Base-by-base conservation (phyloP, 2,329 filamentous ascomycete genomes). In the Hypomyces rosellus region DNA sequence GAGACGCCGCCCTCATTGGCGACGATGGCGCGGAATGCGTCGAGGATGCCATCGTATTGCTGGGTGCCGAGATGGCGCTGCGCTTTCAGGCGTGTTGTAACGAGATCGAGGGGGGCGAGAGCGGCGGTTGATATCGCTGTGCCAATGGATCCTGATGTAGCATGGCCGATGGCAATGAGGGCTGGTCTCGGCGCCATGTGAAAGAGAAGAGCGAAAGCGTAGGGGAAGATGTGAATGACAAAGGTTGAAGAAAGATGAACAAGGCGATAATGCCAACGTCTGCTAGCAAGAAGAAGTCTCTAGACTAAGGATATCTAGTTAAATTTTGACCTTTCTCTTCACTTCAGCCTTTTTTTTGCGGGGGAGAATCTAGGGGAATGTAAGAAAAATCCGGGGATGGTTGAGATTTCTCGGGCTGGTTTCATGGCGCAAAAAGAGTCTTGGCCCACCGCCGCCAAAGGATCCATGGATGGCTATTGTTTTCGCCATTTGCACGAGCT, bases 21-120 rank as follows among this genome's bases (percentile, higher is more conserved):
- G 60, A 85, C 86, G 56, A 95, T 93, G 63, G 81, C 84, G 52
- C 74, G 71, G 37, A 86, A 78, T 0, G 86, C 88, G 68, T 91
- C 87, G 18, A 80, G 48, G 41, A 93, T 74, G 50, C 80, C 80
- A 25, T 73, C 72, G 65, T 92, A 90, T 56, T 82, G 75, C 15
- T 62, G 58, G 13, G 68, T 70, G 34, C 68, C 71, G 14, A 82
- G 68, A 58, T 80, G 80, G 38, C 78, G 78, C 69, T 93, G 88
- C 3, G 89, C 86, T 68, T 95, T 89, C 43, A 95, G 77, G 25
- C 89, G 81, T 22, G 89, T 90, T 49, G 89, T 85, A 55, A 93
- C 81, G 40, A 95, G 78, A 60, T 89, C 86, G 51, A 95, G 78
- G 2, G 90, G 91, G 64, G 95, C 95, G 5, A 88, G 83, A 49